Percentiles rank a stretch among this genome's conserved stretches.
These are phyloP conservation scores for Xylaria acuta DNA, from an alignment of 495 filamentous ascomycete genomes.

Conservation along the genomic window DNA sequence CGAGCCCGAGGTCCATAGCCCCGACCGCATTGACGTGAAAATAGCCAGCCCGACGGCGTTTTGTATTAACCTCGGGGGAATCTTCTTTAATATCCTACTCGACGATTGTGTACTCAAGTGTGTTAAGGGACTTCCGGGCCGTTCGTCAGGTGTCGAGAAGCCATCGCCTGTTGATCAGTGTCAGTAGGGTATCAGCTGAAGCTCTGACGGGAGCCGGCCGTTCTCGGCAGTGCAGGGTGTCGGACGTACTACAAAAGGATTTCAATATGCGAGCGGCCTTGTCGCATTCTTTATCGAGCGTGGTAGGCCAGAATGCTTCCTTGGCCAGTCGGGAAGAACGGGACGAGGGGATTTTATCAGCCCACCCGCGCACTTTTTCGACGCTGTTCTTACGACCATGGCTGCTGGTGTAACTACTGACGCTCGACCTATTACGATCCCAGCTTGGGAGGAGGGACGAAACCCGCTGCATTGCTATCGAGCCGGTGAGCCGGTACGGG, in stretches of 20 bases:
- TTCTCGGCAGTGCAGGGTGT: conserved; percentile 14
- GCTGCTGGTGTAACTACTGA: conserved; percentile 21
- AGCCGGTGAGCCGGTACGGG: conserved; percentile 8
- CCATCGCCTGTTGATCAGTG: conserved; percentile 47
- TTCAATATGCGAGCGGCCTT: conserved; percentile 85
- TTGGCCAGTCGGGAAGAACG: conserved; percentile 42
- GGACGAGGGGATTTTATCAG: conserved; percentile 49
- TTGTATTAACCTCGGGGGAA: conserved; percentile 79
- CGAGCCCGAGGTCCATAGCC: conserved; percentile 88
- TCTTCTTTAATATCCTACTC: conserved; percentile 74
- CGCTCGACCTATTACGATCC: conserved; percentile 51
- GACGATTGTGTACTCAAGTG: conserved; percentile 37
- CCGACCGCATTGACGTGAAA: conserved; percentile 92
- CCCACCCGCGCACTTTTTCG: conserved; percentile 55
- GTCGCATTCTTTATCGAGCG: conserved; percentile 82
- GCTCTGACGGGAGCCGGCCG: not conserved
- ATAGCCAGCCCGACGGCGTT: conserved; percentile 87
- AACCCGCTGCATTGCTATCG: conserved; percentile 56
- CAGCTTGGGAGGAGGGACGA: conserved; percentile 57
- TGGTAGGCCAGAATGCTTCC: conserved; percentile 82
- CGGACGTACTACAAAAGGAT: conserved; percentile 73
- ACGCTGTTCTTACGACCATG: conserved; percentile 38
- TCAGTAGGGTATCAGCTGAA: conserved; percentile 3
- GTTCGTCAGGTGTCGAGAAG: conserved; percentile 48
- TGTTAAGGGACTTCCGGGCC: conserved; percentile 44